Evolutionary conservation across 2,329 filamentous ascomycete species (phyloP), one percentile per base, ranked within the genome.

Genomic region (Keithomyces neogunnii): DNA sequence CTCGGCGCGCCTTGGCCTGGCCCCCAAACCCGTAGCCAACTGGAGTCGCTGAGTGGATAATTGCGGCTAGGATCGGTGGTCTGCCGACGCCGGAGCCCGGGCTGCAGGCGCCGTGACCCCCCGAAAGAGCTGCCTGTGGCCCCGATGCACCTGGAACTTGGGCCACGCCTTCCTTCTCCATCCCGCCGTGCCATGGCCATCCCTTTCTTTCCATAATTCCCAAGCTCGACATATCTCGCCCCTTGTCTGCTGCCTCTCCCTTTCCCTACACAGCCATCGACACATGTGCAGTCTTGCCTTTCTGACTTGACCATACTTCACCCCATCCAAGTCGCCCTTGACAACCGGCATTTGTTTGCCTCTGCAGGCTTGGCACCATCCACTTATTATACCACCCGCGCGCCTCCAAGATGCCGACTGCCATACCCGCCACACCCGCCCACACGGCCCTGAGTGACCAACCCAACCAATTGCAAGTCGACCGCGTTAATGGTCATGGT

Each of bases 401-500:
- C n/a, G 11, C 29, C 38, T 28, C 50, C 36, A 52, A 50, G 48
- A 51, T 53, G 51, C 40, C 51, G 8, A 36, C 45, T 28, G 43
- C 28, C 40, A 43, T 44, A 35, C 57, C 45, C 19, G 19, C 19
- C 19, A 19, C 19, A 19, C 19, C 19, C 19, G 19, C 19, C 43
- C 38, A 42, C 49, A 51, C 46, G 10, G 29, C 32, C 7, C 4
- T 48, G 5, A 46, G 32, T 11, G 39, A 48, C 30, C 44, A 46
- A 5, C 36, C 33, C 33, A 45, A 47, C 10, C 59, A 57, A 29
- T 48, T 51, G 38, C 45, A 44, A 64, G 38, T n/a, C 36, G 36
- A 10, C 5, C 56, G 60, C 39, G 56, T 47, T 44, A 56, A 45
- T 9, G 52, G 57, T 3, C 56, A 53, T 19, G 52, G 57, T 49